Base-by-base conservation (phyloP, 2,329 filamentous ascomycete species). In the Hypoxylon sp. region DNA sequence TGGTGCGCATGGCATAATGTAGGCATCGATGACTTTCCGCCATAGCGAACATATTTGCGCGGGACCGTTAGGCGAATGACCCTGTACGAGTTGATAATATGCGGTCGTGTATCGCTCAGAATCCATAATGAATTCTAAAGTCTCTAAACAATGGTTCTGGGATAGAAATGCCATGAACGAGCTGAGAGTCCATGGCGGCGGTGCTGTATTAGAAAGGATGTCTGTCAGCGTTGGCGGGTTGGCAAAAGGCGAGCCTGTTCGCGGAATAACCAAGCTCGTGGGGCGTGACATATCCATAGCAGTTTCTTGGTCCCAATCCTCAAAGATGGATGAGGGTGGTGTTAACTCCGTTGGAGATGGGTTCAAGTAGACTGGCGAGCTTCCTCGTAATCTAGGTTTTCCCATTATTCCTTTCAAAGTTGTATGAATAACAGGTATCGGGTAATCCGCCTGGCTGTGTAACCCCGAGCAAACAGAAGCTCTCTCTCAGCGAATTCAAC, bases 91-190 rank as follows among this genome's bases (percentile, higher is more conserved):
- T 65, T 87, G 82, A 24, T 80, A 76, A 73, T 87, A 83, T 61
- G 88, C 88, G 64, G 88, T 82, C 57, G 89, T 87, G 78, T 98
- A 99, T 67, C 94, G 88, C 64, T 94, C 92, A 22, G 95, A 92
- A 79, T 98, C 96, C 86, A 98, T 91, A 44, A 94, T 97, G 80
- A 99, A 99, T 78, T 98, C 96, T 42, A 99, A 85, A 1, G 94
- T 98, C 81, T 99, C 96, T 71, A 98, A 84, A 78, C 96, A 99
- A 81, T 98, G 95, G 76, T 98, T 98, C 77, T 97, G 94, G 0
- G 95, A 98, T 3, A 98, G 87, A 77, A 97, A 98, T 62, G 94
- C 94, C 89, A 96, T 98, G 81, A 98, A 98, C 33, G 95, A 95
- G 67, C 90, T 91, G 8, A 98, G 85, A 0, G 94, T 97, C 87